phyloP scores from a whole-genome alignment of 805 yeast genomes.

The Ogataea paradorogensis region DNA sequence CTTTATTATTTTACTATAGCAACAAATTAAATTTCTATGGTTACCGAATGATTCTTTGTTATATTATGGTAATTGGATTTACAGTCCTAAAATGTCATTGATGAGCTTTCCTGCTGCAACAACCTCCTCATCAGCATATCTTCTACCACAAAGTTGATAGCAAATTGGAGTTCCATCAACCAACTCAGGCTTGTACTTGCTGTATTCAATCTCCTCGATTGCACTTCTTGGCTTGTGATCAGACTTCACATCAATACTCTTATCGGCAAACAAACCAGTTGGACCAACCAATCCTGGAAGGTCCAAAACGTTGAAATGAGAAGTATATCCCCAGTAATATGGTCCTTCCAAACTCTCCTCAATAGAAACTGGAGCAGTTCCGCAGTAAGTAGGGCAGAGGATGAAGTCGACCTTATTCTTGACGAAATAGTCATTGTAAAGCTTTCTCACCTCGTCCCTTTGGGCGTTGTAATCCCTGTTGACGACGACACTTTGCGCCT shows the following conservation, averaged over 20 bases:
- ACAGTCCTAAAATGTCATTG: slow-evolving; percentile 23
- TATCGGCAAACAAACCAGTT: slow-evolving; percentile 58
- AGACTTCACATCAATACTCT: slow-evolving; percentile 46
- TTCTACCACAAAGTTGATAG: slow-evolving; percentile 51
- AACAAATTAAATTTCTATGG: neutral
- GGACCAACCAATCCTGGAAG: slow-evolving; percentile 65
- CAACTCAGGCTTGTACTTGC: slow-evolving; percentile 44
- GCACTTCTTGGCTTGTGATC: slow-evolving; percentile 41
- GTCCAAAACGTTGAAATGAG: slow-evolving; percentile 70
- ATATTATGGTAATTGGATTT: slow-evolving; percentile 9
- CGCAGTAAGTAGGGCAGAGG: slow-evolving; percentile 63
- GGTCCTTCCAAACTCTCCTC: slow-evolving; percentile 42
- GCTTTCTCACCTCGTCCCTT: slow-evolving; percentile 58
- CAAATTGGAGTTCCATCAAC: slow-evolving; percentile 54
- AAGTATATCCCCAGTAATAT: slow-evolving; percentile 78
- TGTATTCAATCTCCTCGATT: slow-evolving; percentile 48
- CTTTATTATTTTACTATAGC: neutral
- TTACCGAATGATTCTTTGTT: neutral
- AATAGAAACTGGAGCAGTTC: slow-evolving; percentile 68
- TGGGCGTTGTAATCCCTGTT: slow-evolving; percentile 51
- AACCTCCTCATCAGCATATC: slow-evolving; percentile 57
- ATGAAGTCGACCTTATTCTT: slow-evolving; percentile 60
- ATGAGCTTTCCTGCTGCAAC: slow-evolving; percentile 37
- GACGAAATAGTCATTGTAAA: slow-evolving; percentile 52
- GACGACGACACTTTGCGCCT: slow-evolving; percentile 44